phyloP scores from a whole-genome alignment of 345 rosid species.

The Cardamine resedifolia region DNA sequence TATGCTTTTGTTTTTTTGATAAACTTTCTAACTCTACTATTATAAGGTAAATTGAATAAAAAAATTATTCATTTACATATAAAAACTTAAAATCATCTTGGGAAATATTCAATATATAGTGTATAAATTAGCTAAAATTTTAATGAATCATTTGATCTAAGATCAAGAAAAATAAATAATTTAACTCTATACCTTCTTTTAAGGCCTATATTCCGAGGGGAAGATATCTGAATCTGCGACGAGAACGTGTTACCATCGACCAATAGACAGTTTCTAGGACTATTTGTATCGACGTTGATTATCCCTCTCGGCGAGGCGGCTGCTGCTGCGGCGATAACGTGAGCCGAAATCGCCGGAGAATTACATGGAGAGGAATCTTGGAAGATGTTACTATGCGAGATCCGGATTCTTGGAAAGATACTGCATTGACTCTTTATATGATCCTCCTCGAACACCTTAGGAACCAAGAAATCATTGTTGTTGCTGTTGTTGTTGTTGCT shows the following conservation, averaged over 20 bases:
- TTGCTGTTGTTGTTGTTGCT: neutral
- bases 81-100: neutral
- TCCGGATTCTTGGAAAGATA: conserved; percentile 67
- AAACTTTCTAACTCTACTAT: too few species aligned
- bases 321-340: conserved; percentile 20
- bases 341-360: conserved; percentile 46
- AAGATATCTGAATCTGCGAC: conserved; percentile 62
- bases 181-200: conserved; percentile 63
- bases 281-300: conserved; percentile 41
- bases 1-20: too few species aligned
- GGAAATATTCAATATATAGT: neutral
- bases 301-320: conserved; percentile 43
- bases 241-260: conserved; percentile 34
- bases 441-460: conserved; percentile 42
- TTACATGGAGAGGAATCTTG: conserved; percentile 42
- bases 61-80: neutral
- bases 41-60: neutral
- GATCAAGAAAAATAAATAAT: neutral
- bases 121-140: neutral
- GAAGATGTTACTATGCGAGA: conserved; percentile 48
- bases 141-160: neutral
- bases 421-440: conserved; percentile 41
- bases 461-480: conserved; percentile 12
- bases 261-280: conserved; percentile 34
- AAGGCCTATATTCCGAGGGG: conserved; percentile 82